These are phyloP conservation scores for Aspergillus kassunensis DNA, from an alignment of 495 filamentous ascomycete species.

Conservation along the genomic window DNA sequence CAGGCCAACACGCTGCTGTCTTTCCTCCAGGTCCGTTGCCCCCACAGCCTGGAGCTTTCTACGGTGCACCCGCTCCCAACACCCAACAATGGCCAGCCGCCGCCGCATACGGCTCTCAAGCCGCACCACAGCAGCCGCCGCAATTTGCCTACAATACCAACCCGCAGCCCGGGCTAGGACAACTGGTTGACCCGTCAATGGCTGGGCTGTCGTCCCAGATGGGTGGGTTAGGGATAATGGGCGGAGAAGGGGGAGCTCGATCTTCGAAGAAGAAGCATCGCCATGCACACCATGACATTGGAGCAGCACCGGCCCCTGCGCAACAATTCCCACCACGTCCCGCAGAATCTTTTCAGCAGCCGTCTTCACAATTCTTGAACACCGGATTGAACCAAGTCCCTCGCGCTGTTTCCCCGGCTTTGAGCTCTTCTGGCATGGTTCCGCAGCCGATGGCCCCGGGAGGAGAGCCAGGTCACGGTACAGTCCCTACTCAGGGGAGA, in stretches of 20 bases:
- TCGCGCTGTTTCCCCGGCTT: constrained; percentile 45
- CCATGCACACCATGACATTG: constrained; percentile 85
- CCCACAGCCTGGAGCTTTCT: constrained; percentile 54
- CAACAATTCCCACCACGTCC: constrained; percentile 65
- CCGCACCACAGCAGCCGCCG: constrained; percentile 21
- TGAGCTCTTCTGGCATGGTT: constrained; percentile 44
- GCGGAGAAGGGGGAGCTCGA: constrained; percentile 51
- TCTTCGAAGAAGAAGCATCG: constrained; percentile 87
- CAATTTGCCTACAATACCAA: constrained; percentile 32
- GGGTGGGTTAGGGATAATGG: constrained; percentile 71
- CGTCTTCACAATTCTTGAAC: constrained; percentile 67
- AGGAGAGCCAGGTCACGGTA: constrained; percentile 29
- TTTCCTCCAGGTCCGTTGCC: constrained; percentile 51
- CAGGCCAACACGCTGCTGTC: constrained; percentile 30
- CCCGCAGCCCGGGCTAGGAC: constrained; percentile 29
- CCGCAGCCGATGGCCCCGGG: constrained; percentile 41
- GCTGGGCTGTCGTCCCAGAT: constrained; percentile 78
- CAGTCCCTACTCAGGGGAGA: constrained; percentile 62
- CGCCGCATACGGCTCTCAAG: constrained; percentile 36
- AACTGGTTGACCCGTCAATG: constrained; percentile 38
- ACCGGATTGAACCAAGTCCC: constrained; percentile 54
- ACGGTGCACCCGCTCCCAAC: constrained; percentile 32
- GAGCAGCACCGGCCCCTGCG: constrained; percentile 42
- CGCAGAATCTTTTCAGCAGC: constrained; percentile 45
- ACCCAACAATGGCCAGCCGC: constrained; percentile 38